A percentile compares a stretch with the other conserved stretches of the same genome.
Conservation (phyloP, 768 basidiomycete species). For the Russula sp. region DNA sequence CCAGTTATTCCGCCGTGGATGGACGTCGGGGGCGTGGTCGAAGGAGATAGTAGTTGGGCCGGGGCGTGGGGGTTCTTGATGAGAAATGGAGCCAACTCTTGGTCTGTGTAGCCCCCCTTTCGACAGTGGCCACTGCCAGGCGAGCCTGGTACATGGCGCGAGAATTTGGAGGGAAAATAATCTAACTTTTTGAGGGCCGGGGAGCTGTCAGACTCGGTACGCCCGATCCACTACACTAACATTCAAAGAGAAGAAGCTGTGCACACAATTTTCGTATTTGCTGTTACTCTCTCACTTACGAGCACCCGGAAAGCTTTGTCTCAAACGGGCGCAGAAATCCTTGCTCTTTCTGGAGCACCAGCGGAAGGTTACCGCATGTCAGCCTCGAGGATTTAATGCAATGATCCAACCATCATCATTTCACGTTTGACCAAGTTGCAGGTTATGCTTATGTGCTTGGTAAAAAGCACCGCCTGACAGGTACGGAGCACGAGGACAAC, state of each 20-base stretch:
- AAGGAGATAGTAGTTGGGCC: not conserved
- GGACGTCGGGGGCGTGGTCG: not conserved
- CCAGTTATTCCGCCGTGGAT: too few relatives aligned
- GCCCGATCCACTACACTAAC: too few relatives aligned
- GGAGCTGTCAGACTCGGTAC: too few relatives aligned
- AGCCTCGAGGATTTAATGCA: conserved; percentile 6
- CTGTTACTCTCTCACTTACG: too few relatives aligned
- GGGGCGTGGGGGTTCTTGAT: not conserved
- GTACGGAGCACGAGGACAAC: not conserved
- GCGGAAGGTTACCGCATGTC: not conserved
- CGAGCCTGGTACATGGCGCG: not conserved
- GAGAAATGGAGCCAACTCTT: conserved; percentile 11
- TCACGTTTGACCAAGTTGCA: not conserved
- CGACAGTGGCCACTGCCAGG: not conserved
- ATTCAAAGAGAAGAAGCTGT: too few relatives aligned
- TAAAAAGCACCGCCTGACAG: not conserved
- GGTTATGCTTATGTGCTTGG: not conserved
- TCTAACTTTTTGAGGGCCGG: too few relatives aligned
- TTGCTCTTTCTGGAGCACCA: not conserved
- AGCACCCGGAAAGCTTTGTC: too few relatives aligned
- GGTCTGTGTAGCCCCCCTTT: too few relatives aligned
- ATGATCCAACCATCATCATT: not conserved
- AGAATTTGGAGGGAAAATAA: too few relatives aligned
- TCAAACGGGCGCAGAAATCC: too few relatives aligned
- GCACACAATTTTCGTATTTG: too few relatives aligned